phyloP scores from a whole-genome alignment of 768 basidiomycete genomes.

The Pleurotus ostreatus region DNA sequence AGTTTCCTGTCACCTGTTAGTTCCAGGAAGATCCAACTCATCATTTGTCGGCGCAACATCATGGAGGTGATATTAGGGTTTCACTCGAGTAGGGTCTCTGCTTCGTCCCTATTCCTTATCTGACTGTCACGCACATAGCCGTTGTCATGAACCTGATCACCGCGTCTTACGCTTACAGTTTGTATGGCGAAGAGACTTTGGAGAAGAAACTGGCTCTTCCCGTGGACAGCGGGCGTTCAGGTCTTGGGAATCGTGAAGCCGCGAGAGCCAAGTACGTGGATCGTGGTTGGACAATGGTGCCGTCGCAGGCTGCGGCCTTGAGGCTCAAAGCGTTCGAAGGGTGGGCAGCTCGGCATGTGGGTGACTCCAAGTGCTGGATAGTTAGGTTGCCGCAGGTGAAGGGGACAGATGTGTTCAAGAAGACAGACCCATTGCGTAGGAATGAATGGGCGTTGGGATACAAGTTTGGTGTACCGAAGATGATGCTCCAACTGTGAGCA shows the following conservation, averaged over 20 bases:
- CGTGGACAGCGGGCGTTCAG: background rate
- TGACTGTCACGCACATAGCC: background rate
- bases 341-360: background rate
- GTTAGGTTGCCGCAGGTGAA: background rate
- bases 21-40: slow-evolving; percentile 29
- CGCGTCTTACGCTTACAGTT: background rate
- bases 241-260: background rate
- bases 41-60: slow-evolving; percentile 24
- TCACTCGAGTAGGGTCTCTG: slow-evolving; percentile 18
- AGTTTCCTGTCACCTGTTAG: background rate
- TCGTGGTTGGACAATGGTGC: slow-evolving; percentile 5
- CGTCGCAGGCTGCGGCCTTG: background rate
- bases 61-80: slow-evolving; percentile 22
- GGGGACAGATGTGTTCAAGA: background rate
- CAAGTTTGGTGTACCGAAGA: background rate
- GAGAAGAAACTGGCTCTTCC: background rate
- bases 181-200: background rate
- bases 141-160: slow-evolving; percentile 3
- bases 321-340: background rate
- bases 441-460: slow-evolving; percentile 2
- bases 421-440: background rate
- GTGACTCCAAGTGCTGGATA: slow-evolving; percentile 3
- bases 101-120: background rate
- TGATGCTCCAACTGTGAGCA: background rate
- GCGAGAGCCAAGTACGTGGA: background rate